These are phyloP conservation scores for Septoria linicola DNA, from an alignment of 2,329 filamentous ascomycete genomes.

Conservation along the genomic window DNA sequence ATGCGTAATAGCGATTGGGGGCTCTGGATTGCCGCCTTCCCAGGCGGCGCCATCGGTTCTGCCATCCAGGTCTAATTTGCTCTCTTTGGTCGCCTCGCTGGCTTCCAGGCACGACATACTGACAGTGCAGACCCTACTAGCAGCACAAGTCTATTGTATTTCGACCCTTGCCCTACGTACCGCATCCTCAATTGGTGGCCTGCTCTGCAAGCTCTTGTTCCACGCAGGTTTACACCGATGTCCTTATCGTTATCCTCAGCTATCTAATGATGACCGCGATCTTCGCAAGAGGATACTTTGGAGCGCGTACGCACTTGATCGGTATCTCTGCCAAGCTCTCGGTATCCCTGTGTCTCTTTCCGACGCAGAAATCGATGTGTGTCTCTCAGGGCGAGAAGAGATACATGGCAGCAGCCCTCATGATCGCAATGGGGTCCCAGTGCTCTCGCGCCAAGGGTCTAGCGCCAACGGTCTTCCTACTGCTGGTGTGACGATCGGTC, in stretches of 20 bases:
- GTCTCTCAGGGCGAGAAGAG: slow-evolving; percentile 36
- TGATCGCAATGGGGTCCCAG: slow-evolving; percentile 9
- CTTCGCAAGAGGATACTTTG: slow-evolving; percentile 46
- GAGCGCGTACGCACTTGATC: slow-evolving; percentile 43
- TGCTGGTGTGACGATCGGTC: too few relatives aligned
- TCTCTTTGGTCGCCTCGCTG: slow-evolving; percentile 41
- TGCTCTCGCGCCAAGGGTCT: background rate
- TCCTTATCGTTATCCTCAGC: slow-evolving; percentile 48
- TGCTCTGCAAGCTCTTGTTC: slow-evolving; percentile 49
- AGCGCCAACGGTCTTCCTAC: slow-evolving; percentile 6
- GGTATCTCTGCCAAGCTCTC: slow-evolving; percentile 40
- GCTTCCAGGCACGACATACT: slow-evolving; percentile 46
- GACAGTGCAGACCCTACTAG: slow-evolving; percentile 52
- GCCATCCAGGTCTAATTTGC: slow-evolving; percentile 38
- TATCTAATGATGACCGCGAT: slow-evolving; percentile 31
- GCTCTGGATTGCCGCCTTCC: slow-evolving; percentile 7
- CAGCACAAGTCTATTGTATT: slow-evolving; percentile 51
- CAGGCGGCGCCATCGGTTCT: slow-evolving; percentile 39
- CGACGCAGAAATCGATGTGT: slow-evolving; percentile 44
- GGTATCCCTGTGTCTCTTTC: slow-evolving; percentile 41
- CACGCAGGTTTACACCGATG: slow-evolving; percentile 54
- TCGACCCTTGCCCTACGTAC: slow-evolving; percentile 50
- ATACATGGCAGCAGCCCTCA: slow-evolving; percentile 29
- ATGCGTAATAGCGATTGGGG: slow-evolving; percentile 53
- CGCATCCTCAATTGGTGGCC: slow-evolving; percentile 51